Evolutionary conservation across 306 rosid genomes (phyloP), one percentile per base, ranked within the genome.

Genomic region (Bauhinia variegata): DNA sequence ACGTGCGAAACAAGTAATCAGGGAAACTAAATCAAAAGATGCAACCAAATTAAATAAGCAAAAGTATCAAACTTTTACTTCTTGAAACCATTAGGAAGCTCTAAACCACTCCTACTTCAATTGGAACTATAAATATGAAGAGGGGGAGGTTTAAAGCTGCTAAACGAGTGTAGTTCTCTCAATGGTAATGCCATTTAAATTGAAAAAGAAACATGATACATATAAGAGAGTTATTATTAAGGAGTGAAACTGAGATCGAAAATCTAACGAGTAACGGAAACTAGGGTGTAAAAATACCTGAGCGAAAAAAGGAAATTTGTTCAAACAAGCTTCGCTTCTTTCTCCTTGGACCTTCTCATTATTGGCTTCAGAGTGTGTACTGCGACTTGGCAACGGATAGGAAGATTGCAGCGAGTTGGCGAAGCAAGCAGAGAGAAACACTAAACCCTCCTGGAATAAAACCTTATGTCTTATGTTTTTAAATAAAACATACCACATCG

Each of bases 341-440:
- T 62, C 13, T 44, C 11, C 54, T 44, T 17, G 9, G 68, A 19
- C 49, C 8, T 30, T 30, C 42, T 44, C 68, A 44, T 42, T n/a
- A 54, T 31, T 13, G 41, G 13, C 4, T 4, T 19, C 41, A 36
- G 34, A 30, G 41, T 8, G 14, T 5, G 14, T 8, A 8, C 54
- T n/a, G 12, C 30, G 30, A 62, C 41, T 43, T n/a, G 18, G 17
- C 65, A 39, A 60, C 33, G 49, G 65, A 38, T 60, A 39, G 65
- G 10, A 60, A 11, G 63, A 16, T 5, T n/a, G 33, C 50, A 7
- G 13, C 67, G 13, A 33, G n/a, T 3, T 51, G 66, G 34, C 33
- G 39, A 6, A 42, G 37, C 8, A 36, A 8, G 5, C 9, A 7
- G 50, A 42, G 2, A n/a, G n/a, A n/a, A n/a, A 2, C 49, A 18